Base-by-base conservation (phyloP, 495 filamentous ascomycete species). In the Cercophora sp. region DNA sequence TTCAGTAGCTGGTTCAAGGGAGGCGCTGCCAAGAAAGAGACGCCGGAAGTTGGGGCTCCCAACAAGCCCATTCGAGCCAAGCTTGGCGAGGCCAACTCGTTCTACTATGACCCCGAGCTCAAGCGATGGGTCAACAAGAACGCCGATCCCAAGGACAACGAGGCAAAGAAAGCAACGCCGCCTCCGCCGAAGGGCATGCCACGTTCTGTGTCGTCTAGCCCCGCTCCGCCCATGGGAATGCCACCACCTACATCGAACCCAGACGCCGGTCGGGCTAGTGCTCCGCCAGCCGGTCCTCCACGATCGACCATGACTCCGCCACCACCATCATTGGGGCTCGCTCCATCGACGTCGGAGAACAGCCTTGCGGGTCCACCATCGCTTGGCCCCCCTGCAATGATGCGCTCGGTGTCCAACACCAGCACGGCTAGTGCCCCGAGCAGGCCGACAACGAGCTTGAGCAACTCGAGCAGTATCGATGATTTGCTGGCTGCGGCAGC, bases 61-160 rank as follows among this genome's bases (percentile, higher is more conserved):
- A 83, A 84, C 54, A 81, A 82, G 35, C 91, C 93, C 36, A 92
- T 96, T 70, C 83, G 80, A 60, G 94, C 94, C 43, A 97, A 99
- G 63, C 83, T 99, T 23, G 94, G 94, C 52, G 94, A 99, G 68
- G 86, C 92, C 59, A 93, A 79, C 62, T 87, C 82, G 9, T 97
- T 99, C 71, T 86, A 90, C 57, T 99, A 92, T 56, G 94, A 99
- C 67, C 85, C 88, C 3, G 88, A 96, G 18, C 77, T 96, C 48
- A 94, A 94, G 77, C 89, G 92, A 63, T 99, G 94, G 94, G 81
- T 99, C 69, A 96, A 99, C 70, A 96, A 96, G 75, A 96, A 96
- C 64, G 85, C 83, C 13, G 73, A 83, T 15, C 67, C 73, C n/a
- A 76, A 78, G 39, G 72, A 75, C 22, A 67, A 67, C 22, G 64